Base-by-base conservation (phyloP, 2,329 filamentous ascomycete genomes). In the Cladosporium velox region DNA sequence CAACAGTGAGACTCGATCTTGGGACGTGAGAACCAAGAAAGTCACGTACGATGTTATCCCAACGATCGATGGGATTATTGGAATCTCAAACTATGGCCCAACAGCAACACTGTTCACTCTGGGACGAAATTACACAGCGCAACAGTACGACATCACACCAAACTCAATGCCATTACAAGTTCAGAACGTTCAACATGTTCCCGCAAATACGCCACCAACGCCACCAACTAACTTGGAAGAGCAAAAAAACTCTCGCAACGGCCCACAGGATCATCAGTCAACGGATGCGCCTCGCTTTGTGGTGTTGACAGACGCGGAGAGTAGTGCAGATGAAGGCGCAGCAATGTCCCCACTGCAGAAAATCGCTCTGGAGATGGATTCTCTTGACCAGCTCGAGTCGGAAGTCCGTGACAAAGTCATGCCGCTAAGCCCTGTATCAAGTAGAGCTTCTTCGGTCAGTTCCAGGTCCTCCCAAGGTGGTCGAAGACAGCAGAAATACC, bases 21-120 rank as follows among this genome's bases (percentile, higher is more conserved):
- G 95, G 94, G 95, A 99, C 83, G 95, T 99, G 54, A 87, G 93
- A 69, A 99, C 95, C n/a, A 98, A 98, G 77, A 90, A 96, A 75
- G 93, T 99, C 72, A 93, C 92, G 3, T 96, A 89, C 78, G 93
- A 97, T 74, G 86, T 87, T 66, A 91, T 98, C 65, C 93, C 93
- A 6, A 97, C 93, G 1, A 84, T 93, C 7, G 90, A 95, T 44
- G 88, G 90, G 70, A 87, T 97, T 66, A 87, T 87, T 69, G 94
- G 92, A 18, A 85, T 99, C 52, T 90, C 93, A 54, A 90, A 93
- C 67, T 96, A 95, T 77, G 95, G 94, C 1, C 90, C 93, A 0
- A 93, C 91, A 7, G 94, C 94, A n/a, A 91, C 87, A 7, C 85
- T 99, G 28, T 99, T 99, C 79, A 97, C 94, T 0, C 82, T 98